These are phyloP conservation scores for Fusarium circinatum DNA, from an alignment of 2,329 filamentous ascomycete genomes.

Conservation along the genomic window DNA sequence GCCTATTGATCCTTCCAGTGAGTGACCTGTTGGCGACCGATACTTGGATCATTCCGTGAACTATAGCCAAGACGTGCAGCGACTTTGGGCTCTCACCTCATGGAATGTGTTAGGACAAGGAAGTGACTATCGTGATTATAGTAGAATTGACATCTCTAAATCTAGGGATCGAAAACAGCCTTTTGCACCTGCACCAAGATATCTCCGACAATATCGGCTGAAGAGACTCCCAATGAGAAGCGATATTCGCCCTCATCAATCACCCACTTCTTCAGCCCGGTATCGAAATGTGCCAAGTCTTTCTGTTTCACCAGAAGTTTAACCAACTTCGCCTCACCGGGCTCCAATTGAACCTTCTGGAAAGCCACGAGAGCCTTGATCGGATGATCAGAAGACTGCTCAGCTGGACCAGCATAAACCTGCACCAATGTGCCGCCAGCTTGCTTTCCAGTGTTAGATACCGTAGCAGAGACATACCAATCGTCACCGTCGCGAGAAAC, in stretches of 20 bases:
- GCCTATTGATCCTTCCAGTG: rapidly evolving
- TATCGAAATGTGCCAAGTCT: slow-evolving; percentile 47
- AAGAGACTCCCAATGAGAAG: slow-evolving; percentile 43
- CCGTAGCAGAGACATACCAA: slow-evolving; percentile 59
- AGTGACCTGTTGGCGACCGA: neutral
- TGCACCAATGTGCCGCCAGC: slow-evolving; percentile 64
- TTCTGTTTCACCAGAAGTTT: slow-evolving; percentile 25
- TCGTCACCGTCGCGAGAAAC: slow-evolving; percentile 49
- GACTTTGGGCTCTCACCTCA: no score
- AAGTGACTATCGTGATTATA: neutral
- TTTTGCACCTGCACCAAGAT: neutral
- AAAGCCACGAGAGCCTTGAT: slow-evolving; percentile 47
- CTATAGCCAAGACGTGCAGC: rapidly evolving
- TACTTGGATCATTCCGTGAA: neutral
- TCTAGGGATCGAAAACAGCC: slow-evolving; percentile 6
- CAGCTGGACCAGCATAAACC: slow-evolving; percentile 54
- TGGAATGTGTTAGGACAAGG: neutral
- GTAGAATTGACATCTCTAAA: rapidly evolving
- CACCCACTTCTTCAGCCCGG: slow-evolving; percentile 40
- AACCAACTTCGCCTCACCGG: slow-evolving; percentile 31
- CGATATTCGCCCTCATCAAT: slow-evolving; percentile 42
- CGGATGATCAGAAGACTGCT: slow-evolving; percentile 34
- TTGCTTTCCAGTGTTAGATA: slow-evolving; percentile 66
- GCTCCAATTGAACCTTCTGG: slow-evolving; percentile 40
- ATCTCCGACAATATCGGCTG: slow-evolving; percentile 28